phyloP scores from a whole-genome alignment of 2,329 filamentous ascomycete genomes.

The Penicillium sp. region DNA sequence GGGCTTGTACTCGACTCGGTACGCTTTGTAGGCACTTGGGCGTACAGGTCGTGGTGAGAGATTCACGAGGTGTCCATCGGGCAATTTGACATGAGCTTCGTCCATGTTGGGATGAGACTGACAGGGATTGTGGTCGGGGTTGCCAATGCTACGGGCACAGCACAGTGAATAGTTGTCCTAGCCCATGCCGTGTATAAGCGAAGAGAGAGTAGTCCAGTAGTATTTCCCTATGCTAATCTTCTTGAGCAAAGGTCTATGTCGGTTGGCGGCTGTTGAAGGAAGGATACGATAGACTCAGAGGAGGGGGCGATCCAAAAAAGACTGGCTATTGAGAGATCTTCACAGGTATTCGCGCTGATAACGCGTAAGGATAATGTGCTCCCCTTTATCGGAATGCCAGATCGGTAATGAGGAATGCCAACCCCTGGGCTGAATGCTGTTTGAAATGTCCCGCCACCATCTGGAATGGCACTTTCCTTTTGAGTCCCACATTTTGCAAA shows the following conservation, averaged over 20 bases:
- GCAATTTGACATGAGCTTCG: slow-evolving; percentile 26
- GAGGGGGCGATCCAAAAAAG: slow-evolving; percentile 11
- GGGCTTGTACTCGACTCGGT: slow-evolving; percentile 16
- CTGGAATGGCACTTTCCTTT: slow-evolving; percentile 18
- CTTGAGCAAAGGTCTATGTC: slow-evolving; percentile 4
- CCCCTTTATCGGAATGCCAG: slow-evolving; percentile 22
- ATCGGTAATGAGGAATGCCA: slow-evolving; percentile 23
- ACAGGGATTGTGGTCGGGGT: slow-evolving; percentile 1
- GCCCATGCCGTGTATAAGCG: slow-evolving; percentile 20
- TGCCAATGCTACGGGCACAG: slow-evolving; percentile 22
- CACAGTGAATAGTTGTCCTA: slow-evolving; percentile 15
- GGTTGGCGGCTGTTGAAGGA: slow-evolving; percentile 1
- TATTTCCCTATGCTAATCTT: not conserved
- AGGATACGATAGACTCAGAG: slow-evolving; percentile 8
- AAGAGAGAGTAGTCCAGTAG: not conserved
- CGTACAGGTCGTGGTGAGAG: slow-evolving; percentile 27
- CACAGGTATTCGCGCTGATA: slow-evolving; percentile 6
- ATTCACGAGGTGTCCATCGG: slow-evolving; percentile 33
- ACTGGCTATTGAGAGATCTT: not conserved
- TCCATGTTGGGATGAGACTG: slow-evolving; percentile 27
- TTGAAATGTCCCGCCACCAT: slow-evolving; percentile 18
- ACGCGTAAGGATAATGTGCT: slow-evolving; percentile 24
- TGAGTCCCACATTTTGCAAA: not conserved
- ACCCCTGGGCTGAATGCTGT: slow-evolving; percentile 21
- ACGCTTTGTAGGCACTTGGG: slow-evolving; percentile 18